Evolutionary conservation across 371 early-diverging fungal species (phyloP).

Genomic region (Apophysomyces trapeziformis): DNA sequence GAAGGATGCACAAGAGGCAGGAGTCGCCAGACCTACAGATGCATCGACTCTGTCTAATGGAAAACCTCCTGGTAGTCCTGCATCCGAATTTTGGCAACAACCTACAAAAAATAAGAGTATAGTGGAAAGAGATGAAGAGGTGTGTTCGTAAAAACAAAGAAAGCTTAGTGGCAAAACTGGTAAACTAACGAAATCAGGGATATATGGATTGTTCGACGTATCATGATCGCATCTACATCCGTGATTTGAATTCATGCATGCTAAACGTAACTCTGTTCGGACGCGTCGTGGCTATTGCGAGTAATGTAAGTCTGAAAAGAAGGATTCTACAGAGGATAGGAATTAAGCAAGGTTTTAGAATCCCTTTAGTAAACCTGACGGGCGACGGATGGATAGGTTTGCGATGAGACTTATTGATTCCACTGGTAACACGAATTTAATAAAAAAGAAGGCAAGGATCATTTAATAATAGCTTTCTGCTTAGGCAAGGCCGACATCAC

Average conservation of each 20-base stretch:
- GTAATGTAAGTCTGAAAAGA: conserved; percentile 33
- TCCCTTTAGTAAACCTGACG: conserved; percentile 27
- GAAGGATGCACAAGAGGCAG: conserved; percentile 40
- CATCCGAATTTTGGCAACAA: conserved; percentile 3
- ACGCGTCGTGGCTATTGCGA: conserved; percentile 38
- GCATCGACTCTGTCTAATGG: not conserved
- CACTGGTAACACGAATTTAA: conserved; percentile 27
- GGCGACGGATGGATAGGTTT: conserved; percentile 38
- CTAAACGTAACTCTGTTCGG: conserved; percentile 46
- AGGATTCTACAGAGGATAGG: not conserved
- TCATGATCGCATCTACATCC: conserved; percentile 30
- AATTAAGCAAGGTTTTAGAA: conserved; percentile 17
- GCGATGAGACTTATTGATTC: conserved; percentile 37
- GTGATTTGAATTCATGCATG: conserved; percentile 39
- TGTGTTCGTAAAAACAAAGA: not conserved
- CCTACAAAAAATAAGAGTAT: conserved; percentile 24
- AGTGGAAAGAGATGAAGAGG: conserved; percentile 40
- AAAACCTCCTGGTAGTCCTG: conserved; percentile 1
- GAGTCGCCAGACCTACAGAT: conserved; percentile 24
- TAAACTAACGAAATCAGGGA: conserved; percentile 27
- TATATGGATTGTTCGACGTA: conserved; percentile 42
- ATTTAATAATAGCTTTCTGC: conserved; percentile 9
- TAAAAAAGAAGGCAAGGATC: not conserved
- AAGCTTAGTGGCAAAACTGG: not conserved
- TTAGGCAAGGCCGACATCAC: conserved; percentile 43